Percentiles rank a stretch among this genome's conserved stretches.
Evolutionary conservation across 2,329 filamentous ascomycete genomes (phyloP).

Genomic region (Orbilia brochopaga): DNA sequence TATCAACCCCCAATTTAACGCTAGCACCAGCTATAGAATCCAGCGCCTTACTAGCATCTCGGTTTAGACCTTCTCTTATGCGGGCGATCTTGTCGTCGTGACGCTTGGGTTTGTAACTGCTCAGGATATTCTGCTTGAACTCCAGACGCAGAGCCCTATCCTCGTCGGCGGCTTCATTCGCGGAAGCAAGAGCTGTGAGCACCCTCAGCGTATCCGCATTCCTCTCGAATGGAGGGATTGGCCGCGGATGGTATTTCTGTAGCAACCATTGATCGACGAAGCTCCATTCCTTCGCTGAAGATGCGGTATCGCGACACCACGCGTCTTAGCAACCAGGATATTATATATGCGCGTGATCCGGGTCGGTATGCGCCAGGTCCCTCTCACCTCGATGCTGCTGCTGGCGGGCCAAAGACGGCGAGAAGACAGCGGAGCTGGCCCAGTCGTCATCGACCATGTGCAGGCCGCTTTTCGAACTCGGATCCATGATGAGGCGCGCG

Average conservation of each 20-base stretch:
- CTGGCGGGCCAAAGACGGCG: constrained; percentile 66
- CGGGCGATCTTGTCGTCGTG: constrained; percentile 34
- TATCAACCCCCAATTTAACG: constrained; percentile 37
- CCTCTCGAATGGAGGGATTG: constrained; percentile 78
- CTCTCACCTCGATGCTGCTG: constrained; percentile 48
- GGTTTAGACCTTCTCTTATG: constrained; percentile 37
- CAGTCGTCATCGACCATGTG: constrained; percentile 51
- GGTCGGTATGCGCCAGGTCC: background rate
- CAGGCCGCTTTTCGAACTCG: background rate
- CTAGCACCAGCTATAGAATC: constrained; percentile 38
- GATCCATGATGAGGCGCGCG: constrained; percentile 2
- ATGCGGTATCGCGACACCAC: constrained; percentile 66
- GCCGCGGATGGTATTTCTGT: constrained; percentile 69
- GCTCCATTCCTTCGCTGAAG: constrained; percentile 87
- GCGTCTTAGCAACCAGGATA: constrained; percentile 64
- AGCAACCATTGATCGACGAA: constrained; percentile 84
- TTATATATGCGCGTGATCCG: background rate
- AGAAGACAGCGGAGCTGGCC: constrained; percentile 66
- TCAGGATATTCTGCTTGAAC: constrained; percentile 68
- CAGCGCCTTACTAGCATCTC: constrained; percentile 36
- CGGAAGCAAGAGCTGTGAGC: constrained; percentile 73
- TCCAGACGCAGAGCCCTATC: constrained; percentile 66
- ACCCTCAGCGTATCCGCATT: constrained; percentile 81
- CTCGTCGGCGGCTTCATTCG: constrained; percentile 80
- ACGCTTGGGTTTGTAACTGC: constrained; percentile 59